Percentiles rank a stretch among this genome's conserved stretches.
phyloP scores from a whole-genome alignment of 2,329 filamentous ascomycete genomes.

The Nigrospora sphaerica region DNA sequence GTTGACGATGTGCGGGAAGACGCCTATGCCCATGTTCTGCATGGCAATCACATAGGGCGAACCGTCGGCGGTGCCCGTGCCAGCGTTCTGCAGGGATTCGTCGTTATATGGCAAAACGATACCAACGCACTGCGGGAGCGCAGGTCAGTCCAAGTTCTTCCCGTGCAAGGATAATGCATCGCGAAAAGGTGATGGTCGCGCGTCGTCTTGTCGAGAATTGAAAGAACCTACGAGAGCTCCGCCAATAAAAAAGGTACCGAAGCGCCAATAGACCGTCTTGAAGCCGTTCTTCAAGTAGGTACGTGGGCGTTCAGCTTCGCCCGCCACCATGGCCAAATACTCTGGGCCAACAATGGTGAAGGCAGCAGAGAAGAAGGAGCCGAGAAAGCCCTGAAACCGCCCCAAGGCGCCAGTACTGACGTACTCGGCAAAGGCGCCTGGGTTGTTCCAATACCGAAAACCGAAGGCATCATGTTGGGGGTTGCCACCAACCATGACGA shows the following conservation, averaged over 20 bases:
- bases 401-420: conserved; percentile 55
- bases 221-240: conserved; percentile 38
- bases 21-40: conserved; percentile 44
- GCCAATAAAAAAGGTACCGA: conserved; percentile 60
- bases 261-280: conserved; percentile 60
- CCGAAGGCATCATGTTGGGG: conserved; percentile 62
- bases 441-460: conserved; percentile 60
- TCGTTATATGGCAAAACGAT: conserved; percentile 57
- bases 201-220: too few species aligned
- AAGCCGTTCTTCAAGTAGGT: conserved; percentile 54
- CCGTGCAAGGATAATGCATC: too few species aligned
- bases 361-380: conserved; percentile 47
- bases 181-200: too few species aligned
- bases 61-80: conserved; percentile 44
- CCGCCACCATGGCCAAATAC: conserved; percentile 45
- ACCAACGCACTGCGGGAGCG: conserved; percentile 36
- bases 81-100: conserved; percentile 41
- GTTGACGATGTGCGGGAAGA: conserved; percentile 55
- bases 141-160: too few species aligned
- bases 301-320: conserved; percentile 51
- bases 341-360: conserved; percentile 57
- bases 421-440: conserved; percentile 55
- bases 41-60: conserved; percentile 51
- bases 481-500: conserved; percentile 74
- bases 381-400: conserved; percentile 57